These are phyloP conservation scores for Pedinophyceae sp. DNA, from an alignment of 139 green algal species.

Conservation along the genomic window DNA sequence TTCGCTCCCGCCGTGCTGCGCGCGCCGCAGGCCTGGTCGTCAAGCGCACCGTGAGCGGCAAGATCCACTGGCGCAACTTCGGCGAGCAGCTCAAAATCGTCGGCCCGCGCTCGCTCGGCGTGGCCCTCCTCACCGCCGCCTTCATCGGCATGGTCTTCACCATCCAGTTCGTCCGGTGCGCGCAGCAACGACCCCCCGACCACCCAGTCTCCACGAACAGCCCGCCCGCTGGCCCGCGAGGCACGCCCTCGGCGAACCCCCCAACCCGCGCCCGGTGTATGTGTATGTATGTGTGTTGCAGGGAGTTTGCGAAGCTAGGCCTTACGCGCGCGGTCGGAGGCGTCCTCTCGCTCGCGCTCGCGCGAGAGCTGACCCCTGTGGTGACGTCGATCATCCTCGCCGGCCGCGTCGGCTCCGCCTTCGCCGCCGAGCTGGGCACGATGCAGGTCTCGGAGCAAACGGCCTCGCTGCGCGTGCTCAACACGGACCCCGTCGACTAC, in stretches of 20 bases:
- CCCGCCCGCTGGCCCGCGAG: too few species aligned
- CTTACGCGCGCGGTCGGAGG: constrained; percentile 89
- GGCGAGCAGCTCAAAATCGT: constrained; percentile 83
- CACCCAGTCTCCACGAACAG: not conserved
- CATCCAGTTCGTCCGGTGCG: constrained; percentile 53
- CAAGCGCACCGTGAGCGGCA: constrained; percentile 29
- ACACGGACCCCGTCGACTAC: constrained; percentile 94
- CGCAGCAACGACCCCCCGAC: not conserved
- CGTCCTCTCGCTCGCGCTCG: constrained; percentile 84
- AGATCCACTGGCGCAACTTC: constrained; percentile 77
- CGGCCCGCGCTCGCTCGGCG: constrained; percentile 77
- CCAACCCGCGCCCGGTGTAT: not conserved
- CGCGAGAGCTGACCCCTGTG: constrained; percentile 87
- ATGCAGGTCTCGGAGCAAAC: constrained; percentile 99
- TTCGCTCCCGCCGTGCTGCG: too few species aligned
- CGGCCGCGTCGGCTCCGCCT: constrained; percentile 81
- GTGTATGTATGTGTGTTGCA: constrained; percentile 13
- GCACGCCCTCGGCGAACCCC: too few species aligned
- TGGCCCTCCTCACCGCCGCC: constrained; percentile 78
- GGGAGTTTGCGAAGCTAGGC: constrained; percentile 34
- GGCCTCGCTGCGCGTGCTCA: constrained; percentile 85
- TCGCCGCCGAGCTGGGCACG: constrained; percentile 95
- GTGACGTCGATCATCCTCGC: constrained; percentile 96
- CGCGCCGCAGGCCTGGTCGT: too few species aligned
- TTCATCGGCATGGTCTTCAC: constrained; percentile 99